Evolutionary conservation across 2,329 filamentous ascomycete genomes (phyloP).

Genomic region (Camillea tinctor): DNA sequence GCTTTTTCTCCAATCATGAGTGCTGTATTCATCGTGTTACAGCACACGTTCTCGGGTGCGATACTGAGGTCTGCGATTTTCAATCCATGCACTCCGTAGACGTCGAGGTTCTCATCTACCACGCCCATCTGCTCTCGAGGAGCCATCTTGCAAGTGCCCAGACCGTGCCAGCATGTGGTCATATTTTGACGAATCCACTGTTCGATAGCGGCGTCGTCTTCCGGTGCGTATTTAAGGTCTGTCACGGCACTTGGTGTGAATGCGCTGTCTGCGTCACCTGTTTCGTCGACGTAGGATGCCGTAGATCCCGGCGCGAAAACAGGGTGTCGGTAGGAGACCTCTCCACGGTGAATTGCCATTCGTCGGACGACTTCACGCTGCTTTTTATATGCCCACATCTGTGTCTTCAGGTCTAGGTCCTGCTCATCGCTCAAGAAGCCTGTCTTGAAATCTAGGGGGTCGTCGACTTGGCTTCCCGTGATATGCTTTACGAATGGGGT

Average conservation of each 20-base stretch:
- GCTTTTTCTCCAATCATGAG: constrained; percentile 43
- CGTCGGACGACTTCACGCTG: constrained; percentile 58
- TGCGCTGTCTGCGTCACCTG: no score
- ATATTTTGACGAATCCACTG: constrained; percentile 35
- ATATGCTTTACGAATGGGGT: constrained; percentile 47
- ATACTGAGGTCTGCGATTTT: constrained; percentile 36
- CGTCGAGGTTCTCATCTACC: constrained; percentile 37
- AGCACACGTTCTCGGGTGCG: constrained; percentile 33
- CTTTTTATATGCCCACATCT: constrained; percentile 63
- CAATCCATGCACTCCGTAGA: constrained; percentile 38
- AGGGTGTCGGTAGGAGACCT: constrained; percentile 42
- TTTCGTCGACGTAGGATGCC: constrained; percentile 23
- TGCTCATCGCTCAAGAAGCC: constrained; percentile 51
- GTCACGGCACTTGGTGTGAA: no score
- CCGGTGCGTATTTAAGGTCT: constrained; percentile 45
- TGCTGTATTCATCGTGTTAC: constrained; percentile 47
- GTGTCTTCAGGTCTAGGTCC: constrained; percentile 51
- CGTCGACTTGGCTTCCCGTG: constrained; percentile 36
- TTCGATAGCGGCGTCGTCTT: constrained; percentile 44
- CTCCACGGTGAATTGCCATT: constrained; percentile 47
- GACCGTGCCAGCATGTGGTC: constrained; percentile 38
- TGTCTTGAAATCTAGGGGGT: constrained; percentile 51
- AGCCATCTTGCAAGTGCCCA: constrained; percentile 40
- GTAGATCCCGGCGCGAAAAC: constrained; percentile 40
- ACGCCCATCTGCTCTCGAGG: constrained; percentile 35